Base-by-base conservation (phyloP, 352 stramenopile genomes). In the Pythium angustatum region DNA sequence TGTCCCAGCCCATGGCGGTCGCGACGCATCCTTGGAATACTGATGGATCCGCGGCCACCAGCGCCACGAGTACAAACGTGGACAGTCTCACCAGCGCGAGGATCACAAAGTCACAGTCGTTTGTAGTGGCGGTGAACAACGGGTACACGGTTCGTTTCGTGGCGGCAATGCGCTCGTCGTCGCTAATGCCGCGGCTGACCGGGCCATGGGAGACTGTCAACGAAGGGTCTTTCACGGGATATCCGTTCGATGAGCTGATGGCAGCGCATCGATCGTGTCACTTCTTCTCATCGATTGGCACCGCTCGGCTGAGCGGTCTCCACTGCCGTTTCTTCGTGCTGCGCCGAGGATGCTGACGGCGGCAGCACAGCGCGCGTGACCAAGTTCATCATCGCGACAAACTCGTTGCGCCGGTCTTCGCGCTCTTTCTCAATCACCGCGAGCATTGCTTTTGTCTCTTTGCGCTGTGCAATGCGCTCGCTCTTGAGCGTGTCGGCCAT, bases 341-440 rank as follows among this genome's bases (percentile, higher is more conserved):
- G 5, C n/a, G 43, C n/a, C 43, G 43, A 30, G 6, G 19, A n/a
- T 21, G 22, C 7, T 30, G 43, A 27, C 43, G 43, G 22, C 43
- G 17, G 43, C 5, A 30, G 4, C 22, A 31, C 19, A 27, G 22
- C 22, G 34, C 53, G 53, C 9, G 53, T 60, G 15, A 61, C 40
- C 3, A 61, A 21, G 19, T 52, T 52, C 40, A 61, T 61, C 54
- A 61, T 61, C 15, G 38, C 41, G 9, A 62, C 41, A 52, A 62
- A 62, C 54, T 62, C 54, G 24, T 33, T 33, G 12, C 45, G 40
- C 7, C 54, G 54, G n/a, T 44, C 41, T 7, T 53, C 40, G 15
- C 41, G 54, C 11, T 62, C 54, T 12, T 33, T 8, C 8, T 52
- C 17, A 9, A 61, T 51, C 24, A 50, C n/a, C 9, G 11, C 28